A percentile compares a stretch with the other conserved stretches of the same genome.
phyloP scores from a whole-genome alignment of 768 basidiomycete species.

The Mycena metata region DNA sequence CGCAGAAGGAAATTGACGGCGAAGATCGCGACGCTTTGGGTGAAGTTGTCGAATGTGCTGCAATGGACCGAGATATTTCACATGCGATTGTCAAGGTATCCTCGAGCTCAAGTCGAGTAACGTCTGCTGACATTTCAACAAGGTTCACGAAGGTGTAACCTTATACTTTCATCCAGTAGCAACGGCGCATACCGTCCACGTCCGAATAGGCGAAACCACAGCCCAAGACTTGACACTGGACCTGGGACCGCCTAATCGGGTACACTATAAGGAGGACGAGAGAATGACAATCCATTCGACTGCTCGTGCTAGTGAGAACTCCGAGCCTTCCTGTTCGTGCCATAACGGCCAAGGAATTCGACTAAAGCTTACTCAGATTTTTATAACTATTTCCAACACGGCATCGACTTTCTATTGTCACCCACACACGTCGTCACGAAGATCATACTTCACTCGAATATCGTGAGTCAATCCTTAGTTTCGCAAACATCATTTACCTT shows the following conservation, averaged over 20 bases:
- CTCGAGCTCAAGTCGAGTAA: background rate
- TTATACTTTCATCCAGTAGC: constrained; percentile 74
- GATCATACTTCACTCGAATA: constrained; percentile 89
- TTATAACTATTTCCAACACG: constrained; percentile 94
- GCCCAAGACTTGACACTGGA: constrained; percentile 86
- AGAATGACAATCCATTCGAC: constrained; percentile 87
- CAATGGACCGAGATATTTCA: constrained; percentile 80
- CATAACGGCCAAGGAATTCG: background rate
- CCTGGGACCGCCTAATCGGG: constrained; percentile 81
- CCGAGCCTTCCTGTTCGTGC: constrained; percentile 64
- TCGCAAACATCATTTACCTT: background rate
- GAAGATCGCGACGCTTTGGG: constrained; percentile 77
- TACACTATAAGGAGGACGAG: constrained; percentile 91
- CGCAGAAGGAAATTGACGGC: constrained; percentile 73
- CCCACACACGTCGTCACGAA: constrained; percentile 82
- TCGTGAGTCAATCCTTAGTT: constrained; percentile 63
- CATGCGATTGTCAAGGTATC: constrained; percentile 76
- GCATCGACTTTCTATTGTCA: constrained; percentile 88
- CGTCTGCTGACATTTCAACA: constrained; percentile 13
- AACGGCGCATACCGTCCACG: constrained; percentile 62
- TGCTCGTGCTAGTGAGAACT: constrained; percentile 55
- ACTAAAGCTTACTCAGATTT: constrained; percentile 67
- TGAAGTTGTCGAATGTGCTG: constrained; percentile 73
- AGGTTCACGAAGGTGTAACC: constrained; percentile 83
- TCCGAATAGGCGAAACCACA: constrained; percentile 81